Evolutionary conservation across 2,329 filamentous ascomycete genomes (phyloP).

Genomic region (Aspergillus felis): DNA sequence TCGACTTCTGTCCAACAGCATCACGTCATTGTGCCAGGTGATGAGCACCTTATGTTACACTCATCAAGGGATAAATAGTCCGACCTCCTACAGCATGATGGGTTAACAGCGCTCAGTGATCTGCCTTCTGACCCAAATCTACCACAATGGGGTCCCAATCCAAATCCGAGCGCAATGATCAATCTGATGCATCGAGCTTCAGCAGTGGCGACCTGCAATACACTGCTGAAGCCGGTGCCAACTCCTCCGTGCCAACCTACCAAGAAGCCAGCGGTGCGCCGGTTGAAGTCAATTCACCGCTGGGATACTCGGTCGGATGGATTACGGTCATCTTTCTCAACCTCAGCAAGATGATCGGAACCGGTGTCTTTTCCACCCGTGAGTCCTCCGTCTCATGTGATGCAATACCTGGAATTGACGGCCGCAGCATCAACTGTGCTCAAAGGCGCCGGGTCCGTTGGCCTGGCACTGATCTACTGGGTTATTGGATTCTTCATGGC

Average conservation of each 20-base stretch:
- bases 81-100: neutral
- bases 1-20: neutral
- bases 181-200: constrained; percentile 4
- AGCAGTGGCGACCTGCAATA: constrained; percentile 10
- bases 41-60: constrained; percentile 6
- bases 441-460: constrained; percentile 57
- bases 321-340: constrained; percentile 59
- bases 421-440: constrained; percentile 55
- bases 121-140: neutral
- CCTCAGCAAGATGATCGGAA: constrained; percentile 61
- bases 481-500: constrained; percentile 59
- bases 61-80: neutral
- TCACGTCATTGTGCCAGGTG: constrained; percentile 4
- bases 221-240: constrained; percentile 26
- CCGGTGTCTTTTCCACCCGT: constrained; percentile 64
- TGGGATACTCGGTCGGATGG: constrained; percentile 57
- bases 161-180: neutral
- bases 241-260: constrained; percentile 50
- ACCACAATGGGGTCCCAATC: constrained; percentile 1
- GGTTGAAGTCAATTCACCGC: constrained; percentile 55
- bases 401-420: neutral
- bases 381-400: constrained; percentile 24
- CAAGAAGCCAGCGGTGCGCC: constrained; percentile 62
- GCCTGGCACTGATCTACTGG: constrained; percentile 62
- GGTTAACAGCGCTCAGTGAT: neutral